Conservation (phyloP, 352 stramenopile species). For the Poterioochromonas sp. region DNA sequence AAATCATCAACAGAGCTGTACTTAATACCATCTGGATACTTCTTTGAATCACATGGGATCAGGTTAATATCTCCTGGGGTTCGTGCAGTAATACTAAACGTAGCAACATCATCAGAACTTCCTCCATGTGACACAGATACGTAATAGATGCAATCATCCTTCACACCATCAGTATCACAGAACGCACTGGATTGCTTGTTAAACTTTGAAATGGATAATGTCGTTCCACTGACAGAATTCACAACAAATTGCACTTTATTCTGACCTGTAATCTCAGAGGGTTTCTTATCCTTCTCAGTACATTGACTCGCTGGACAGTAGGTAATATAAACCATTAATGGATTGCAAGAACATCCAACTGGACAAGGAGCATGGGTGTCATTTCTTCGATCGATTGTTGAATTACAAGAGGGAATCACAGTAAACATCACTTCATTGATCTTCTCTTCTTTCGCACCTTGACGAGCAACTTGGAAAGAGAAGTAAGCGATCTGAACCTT, state of each 20-base stretch:
- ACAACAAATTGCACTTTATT: background rate
- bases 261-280: background rate
- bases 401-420: conserved; percentile 13
- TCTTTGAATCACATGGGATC: background rate
- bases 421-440: conserved; percentile 15
- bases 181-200: background rate
- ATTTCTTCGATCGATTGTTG: background rate
- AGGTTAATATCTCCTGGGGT: conserved; percentile 8
- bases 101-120: background rate
- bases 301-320: background rate
- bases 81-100: conserved; percentile 6
- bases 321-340: background rate
- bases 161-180: background rate
- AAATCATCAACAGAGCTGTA: background rate
- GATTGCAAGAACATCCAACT: background rate
- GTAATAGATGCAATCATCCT: conserved; percentile 16
- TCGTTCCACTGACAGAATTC: background rate
- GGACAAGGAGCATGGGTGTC: background rate
- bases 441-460: background rate
- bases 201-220: background rate
- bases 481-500: conserved; percentile 14
- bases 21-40: background rate
- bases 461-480: background rate
- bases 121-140: background rate
- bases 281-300: background rate